phyloP scores from a whole-genome alignment of 805 yeast genomes.

The Lipomyces yamanashiensis region DNA sequence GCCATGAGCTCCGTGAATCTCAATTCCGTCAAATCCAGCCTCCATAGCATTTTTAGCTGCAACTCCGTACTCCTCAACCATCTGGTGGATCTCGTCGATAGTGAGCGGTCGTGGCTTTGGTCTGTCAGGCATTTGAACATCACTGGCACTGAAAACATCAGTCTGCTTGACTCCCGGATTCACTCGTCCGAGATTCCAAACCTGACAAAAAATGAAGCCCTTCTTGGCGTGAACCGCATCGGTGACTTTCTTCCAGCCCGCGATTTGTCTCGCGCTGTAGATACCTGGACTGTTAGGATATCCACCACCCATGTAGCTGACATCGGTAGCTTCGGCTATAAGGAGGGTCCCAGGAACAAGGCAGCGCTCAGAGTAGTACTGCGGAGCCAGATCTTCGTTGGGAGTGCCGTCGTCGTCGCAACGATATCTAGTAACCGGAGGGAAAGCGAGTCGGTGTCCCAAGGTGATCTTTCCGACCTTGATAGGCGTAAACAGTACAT shows the following conservation, averaged over 20 bases:
- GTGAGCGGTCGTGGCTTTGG: conserved; percentile 33
- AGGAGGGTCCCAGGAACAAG: conserved; percentile 61
- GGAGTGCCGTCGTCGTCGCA: conserved; percentile 36
- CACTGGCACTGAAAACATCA: conserved; percentile 38
- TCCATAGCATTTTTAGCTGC: conserved; percentile 60
- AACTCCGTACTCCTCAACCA: conserved; percentile 53
- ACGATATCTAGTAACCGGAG: conserved; percentile 60
- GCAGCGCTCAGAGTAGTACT: conserved; percentile 64
- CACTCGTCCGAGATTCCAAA: conserved; percentile 55
- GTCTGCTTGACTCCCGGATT: conserved; percentile 41
- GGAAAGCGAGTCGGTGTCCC: conserved; percentile 51
- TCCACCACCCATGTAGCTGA: conserved; percentile 50
- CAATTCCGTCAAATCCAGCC: conserved; percentile 67
- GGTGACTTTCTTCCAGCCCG: conserved; percentile 69
- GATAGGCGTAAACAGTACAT: conserved; percentile 38
- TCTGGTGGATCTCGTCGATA: conserved; percentile 52
- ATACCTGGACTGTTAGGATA: conserved; percentile 47
- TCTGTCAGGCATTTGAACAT: conserved; percentile 25
- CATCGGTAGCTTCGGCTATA: conserved; percentile 63
- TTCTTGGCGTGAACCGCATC: conserved; percentile 53
- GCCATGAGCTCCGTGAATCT: conserved; percentile 68
- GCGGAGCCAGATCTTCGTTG: conserved; percentile 51
- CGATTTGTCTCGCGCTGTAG: conserved; percentile 82
- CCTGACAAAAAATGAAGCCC: conserved; percentile 50
- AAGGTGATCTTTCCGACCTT: conserved; percentile 41